Evolutionary conservation across 2,329 filamentous ascomycete genomes (phyloP), one percentile per base, ranked within the genome.

Genomic region (Calonectria pteridis): DNA sequence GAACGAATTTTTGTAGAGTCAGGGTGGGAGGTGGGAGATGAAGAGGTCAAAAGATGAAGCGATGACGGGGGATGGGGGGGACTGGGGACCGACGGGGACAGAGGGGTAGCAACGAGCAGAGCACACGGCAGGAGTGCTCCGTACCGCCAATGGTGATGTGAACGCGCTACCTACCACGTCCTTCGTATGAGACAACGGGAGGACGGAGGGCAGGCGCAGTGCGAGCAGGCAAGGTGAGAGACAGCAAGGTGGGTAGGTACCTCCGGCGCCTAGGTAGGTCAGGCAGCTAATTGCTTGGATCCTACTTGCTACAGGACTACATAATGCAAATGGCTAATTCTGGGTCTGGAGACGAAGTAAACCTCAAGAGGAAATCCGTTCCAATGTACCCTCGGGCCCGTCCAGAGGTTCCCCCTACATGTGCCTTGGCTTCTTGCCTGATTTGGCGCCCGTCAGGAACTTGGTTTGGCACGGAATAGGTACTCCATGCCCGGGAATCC

Each of bases 1-100:
- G 55, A 40, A 66, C 40, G 69, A 71, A 65, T 59, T 73, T 63
- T 59, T 72, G 67, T 53, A 73, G 69, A 73, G 69, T 73, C n/a
- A 49, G 70, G 70, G 77, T 76, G 77, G 74, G 74, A 72, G 71
- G 76, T 74, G 78, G 73, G 78, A 75, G 73, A 71, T 76, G 73
- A 75, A 78, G 77, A 73, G 71, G 55, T 72, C 71, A 74, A 76
- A 65, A 59, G 69, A 71, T 73, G 73, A 67, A 73, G 72, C 72
- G 72, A 71, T 69, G 67, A 67, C 62, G 62, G 67, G 67, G 67
- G 31, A 58, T 28, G 58, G 31, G 58, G 31, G 51, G 69, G 26
- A 69, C 67, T 46, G 55, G 55, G 55, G 55, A 65, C 63, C 26
- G 55, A 64, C 59, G 64, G 49, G 64, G 64, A 23, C 71, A 49